These are phyloP conservation scores for Cardamine chenopodiifolia DNA, from an alignment of 345 rosid species.

Conservation along the genomic window DNA sequence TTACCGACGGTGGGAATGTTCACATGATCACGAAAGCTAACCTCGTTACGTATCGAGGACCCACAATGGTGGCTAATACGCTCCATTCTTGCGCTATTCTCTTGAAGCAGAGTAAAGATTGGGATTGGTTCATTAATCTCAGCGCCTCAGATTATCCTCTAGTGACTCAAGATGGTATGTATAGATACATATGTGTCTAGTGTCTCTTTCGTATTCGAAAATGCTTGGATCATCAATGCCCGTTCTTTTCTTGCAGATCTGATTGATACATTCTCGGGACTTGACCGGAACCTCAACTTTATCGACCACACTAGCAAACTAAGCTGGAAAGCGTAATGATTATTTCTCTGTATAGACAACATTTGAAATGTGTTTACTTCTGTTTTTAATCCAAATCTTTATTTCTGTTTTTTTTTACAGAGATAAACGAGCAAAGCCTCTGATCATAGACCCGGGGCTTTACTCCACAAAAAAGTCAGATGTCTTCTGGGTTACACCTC, in stretches of 20 bases:
- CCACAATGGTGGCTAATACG: conserved; percentile 70
- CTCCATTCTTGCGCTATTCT: conserved; percentile 70
- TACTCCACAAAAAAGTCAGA: conserved; percentile 73
- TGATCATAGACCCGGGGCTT: conserved; percentile 96
- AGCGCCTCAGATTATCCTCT: conserved; percentile 72
- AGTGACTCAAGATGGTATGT: conserved; percentile 66
- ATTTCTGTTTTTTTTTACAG: conserved; percentile 44
- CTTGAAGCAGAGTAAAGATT: conserved; percentile 54
- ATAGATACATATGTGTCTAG: background rate
- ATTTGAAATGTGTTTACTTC: background rate
- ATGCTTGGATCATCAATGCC: conserved; percentile 1
- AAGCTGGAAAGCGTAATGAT: conserved; percentile 89
- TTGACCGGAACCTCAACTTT: conserved; percentile 67
- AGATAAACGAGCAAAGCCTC: conserved; percentile 92
- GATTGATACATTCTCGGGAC: conserved; percentile 55
- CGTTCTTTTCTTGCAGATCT: conserved; percentile 48
- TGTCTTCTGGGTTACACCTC: conserved; percentile 73
- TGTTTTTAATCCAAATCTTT: background rate
- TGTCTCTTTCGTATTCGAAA: background rate
- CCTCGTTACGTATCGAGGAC: conserved; percentile 62
- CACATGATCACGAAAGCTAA: conserved; percentile 80
- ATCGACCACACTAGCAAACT: conserved; percentile 71
- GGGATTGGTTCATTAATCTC: conserved; percentile 79
- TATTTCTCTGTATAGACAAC: background rate
- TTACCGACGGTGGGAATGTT: conserved; percentile 71